Evolutionary conservation across 352 stramenopile species (phyloP).

Genomic region (Globisporangium nunn): DNA sequence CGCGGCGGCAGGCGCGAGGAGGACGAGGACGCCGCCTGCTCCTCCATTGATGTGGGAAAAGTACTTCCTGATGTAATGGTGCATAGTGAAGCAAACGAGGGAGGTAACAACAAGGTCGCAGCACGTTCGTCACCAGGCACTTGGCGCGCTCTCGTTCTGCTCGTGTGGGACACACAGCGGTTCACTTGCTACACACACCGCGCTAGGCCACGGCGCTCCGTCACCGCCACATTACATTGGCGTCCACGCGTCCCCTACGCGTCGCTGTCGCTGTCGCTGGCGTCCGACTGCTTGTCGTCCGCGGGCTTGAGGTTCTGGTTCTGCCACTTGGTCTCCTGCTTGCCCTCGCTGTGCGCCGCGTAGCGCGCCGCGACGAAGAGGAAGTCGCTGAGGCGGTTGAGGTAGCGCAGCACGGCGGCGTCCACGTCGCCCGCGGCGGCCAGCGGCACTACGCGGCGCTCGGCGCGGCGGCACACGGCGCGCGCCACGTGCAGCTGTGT

Average conservation of each 20-base stretch:
- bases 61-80: too few species aligned
- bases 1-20: not conserved
- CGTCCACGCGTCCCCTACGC: not conserved
- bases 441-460: constrained; percentile 80
- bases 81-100: constrained; percentile 1
- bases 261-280: not conserved
- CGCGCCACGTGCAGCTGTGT: constrained; percentile 85
- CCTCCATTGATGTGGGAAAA: too few species aligned
- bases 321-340: constrained; percentile 73
- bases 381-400: constrained; percentile 87
- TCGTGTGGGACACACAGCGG: too few species aligned
- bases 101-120: not conserved
- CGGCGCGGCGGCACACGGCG: constrained; percentile 78
- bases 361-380: constrained; percentile 79
- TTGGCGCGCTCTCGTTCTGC: not conserved
- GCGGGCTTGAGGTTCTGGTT: constrained; percentile 63
- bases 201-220: too few species aligned
- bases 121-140: too few species aligned
- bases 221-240: not conserved
- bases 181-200: too few species aligned
- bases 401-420: constrained; percentile 60
- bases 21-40: not conserved
- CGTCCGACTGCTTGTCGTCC: not conserved
- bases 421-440: constrained; percentile 67
- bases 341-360: constrained; percentile 48